phyloP scores from a whole-genome alignment of 345 rosid genomes.

The Brassica nigra region DNA sequence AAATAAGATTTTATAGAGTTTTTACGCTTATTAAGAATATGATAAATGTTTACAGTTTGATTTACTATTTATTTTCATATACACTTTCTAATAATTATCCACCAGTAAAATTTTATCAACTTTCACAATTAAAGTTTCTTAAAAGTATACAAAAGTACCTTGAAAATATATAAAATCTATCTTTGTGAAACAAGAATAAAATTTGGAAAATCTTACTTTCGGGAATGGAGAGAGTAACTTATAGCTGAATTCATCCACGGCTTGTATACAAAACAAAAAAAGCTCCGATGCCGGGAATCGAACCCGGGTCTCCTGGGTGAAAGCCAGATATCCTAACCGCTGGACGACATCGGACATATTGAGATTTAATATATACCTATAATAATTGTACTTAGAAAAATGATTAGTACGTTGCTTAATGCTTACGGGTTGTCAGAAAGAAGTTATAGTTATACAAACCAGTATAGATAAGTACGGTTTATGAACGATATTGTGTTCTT shows the following conservation, averaged over 20 bases:
- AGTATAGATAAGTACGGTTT: background rate
- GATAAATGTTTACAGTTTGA: no score
- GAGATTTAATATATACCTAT: background rate
- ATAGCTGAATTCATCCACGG: background rate
- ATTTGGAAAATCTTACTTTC: no score
- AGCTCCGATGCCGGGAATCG: slow-evolving; percentile 91
- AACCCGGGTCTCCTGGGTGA: slow-evolving; percentile 99
- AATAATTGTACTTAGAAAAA: background rate
- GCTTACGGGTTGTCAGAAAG: background rate
- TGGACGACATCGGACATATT: slow-evolving; percentile 76
- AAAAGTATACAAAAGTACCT: no score
- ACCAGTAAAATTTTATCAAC: no score
- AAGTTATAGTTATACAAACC: background rate
- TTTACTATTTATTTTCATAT: no score
- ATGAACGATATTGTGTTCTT: background rate
- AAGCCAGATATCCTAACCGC: slow-evolving; percentile 98
- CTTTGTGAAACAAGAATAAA: no score
- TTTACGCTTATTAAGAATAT: no score
- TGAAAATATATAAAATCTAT: no score
- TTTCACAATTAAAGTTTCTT: no score
- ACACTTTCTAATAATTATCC: no score
- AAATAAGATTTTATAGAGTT: no score
- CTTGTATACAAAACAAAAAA: background rate
- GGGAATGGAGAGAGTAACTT: no score
- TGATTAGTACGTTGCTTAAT: background rate